Evolutionary conservation across 495 filamentous ascomycete species (phyloP).

Genomic region (Hyphodiscus hymeniophilus): DNA sequence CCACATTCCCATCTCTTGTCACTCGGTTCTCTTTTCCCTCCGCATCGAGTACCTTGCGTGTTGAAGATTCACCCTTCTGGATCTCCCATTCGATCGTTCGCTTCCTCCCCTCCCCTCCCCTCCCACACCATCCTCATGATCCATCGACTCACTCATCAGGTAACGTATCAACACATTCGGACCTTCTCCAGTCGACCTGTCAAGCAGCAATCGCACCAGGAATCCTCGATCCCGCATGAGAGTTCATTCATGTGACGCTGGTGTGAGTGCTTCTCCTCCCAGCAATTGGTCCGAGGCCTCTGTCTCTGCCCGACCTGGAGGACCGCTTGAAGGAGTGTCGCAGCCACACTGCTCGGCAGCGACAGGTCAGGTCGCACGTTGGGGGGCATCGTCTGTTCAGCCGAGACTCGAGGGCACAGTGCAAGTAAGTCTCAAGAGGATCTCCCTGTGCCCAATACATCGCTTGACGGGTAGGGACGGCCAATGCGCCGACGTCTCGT

Average conservation of each 20-base stretch:
- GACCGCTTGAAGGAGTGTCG: constrained; percentile 5
- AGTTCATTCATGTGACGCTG: constrained; percentile 21
- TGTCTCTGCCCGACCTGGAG: constrained; percentile 11
- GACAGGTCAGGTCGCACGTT: not conserved
- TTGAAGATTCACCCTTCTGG: constrained; percentile 8
- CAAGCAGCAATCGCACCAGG: constrained; percentile 7
- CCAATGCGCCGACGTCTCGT: constrained; percentile 1
- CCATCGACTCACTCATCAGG: not conserved
- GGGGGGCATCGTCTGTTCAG: not conserved
- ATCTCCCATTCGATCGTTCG: constrained; percentile 14
- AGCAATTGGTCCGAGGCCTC: constrained; percentile 14
- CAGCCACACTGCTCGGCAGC: not conserved
- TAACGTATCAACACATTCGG: constrained; percentile 7
- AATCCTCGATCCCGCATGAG: constrained; percentile 21
- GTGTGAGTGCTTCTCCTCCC: constrained; percentile 12
- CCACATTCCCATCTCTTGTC: no score
- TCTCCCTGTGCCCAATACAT: constrained; percentile 20
- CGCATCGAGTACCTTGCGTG: constrained; percentile 7
- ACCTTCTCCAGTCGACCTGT: constrained; percentile 5
- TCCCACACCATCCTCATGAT: constrained; percentile 11
- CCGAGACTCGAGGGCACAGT: no score
- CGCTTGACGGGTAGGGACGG: constrained; percentile 13
- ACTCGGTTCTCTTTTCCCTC: constrained; percentile 1
- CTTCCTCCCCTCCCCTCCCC: not conserved
- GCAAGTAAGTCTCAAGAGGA: no score